Conservation (phyloP, 768 basidiomycete species). For the Leccinum subtestaceum region DNA sequence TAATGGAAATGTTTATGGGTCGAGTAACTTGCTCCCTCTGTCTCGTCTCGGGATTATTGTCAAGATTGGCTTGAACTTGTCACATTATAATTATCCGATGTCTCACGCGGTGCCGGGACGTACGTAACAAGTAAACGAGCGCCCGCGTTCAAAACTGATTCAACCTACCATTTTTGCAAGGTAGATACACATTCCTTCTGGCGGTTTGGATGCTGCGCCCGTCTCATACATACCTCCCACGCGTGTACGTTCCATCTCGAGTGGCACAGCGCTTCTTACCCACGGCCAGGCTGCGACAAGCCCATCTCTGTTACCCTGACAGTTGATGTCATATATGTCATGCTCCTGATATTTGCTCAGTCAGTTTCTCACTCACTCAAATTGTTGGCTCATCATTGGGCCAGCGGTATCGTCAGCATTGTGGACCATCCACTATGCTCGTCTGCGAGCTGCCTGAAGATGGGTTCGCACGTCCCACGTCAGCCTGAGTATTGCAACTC, state of each 20-base stretch:
- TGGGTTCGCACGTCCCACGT: conserved; percentile 1
- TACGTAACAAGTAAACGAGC: neutral
- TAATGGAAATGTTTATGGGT: conserved; percentile 1
- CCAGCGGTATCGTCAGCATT: neutral
- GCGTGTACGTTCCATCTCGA: neutral
- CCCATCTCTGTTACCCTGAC: neutral
- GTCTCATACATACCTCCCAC: neutral
- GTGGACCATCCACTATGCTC: neutral
- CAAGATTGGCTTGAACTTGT: neutral
- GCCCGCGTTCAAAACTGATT: neutral
- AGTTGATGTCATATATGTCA: neutral
- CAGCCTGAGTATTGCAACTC: neutral
- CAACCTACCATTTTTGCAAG: neutral
- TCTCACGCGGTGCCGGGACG: neutral
- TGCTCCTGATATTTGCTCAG: neutral
- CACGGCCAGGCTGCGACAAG: neutral
- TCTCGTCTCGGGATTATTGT: neutral
- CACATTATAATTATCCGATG: neutral
- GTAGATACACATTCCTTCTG: neutral
- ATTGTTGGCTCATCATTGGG: too few relatives aligned
- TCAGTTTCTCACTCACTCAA: neutral
- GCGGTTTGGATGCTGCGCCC: neutral
- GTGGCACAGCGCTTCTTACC: neutral
- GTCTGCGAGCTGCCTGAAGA: neutral
- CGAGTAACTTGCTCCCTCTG: neutral